Evolutionary conservation across 176 grass and related monocot species (phyloP).

Genomic region (Areca catechu): DNA sequence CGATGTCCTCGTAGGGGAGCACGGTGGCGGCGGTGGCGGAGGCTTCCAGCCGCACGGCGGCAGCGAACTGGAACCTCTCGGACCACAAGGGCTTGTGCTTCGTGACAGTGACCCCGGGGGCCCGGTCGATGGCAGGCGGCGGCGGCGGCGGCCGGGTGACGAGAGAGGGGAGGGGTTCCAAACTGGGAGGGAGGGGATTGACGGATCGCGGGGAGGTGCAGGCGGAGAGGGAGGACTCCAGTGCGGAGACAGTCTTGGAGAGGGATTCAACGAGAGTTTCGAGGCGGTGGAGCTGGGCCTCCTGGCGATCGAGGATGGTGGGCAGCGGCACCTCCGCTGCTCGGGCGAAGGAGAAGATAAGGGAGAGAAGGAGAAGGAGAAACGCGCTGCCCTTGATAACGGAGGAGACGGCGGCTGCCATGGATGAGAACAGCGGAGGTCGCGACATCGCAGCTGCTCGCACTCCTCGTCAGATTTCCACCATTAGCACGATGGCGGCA

Average conservation of each 20-base stretch:
- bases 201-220: conserved; percentile 24
- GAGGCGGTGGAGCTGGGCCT: conserved; percentile 41
- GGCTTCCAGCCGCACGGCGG: conserved; percentile 46
- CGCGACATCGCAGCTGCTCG: not conserved
- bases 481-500: too few species aligned
- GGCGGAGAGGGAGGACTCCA: conserved; percentile 25
- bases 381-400: conserved; percentile 12
- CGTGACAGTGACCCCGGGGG: conserved; percentile 38
- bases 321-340: not conserved
- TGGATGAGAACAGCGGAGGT: not conserved
- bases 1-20: conserved; percentile 65
- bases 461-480: too few species aligned
- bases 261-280: conserved; percentile 34
- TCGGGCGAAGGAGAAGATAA: not conserved
- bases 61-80: conserved; percentile 66
- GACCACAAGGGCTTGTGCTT: conserved; percentile 59
- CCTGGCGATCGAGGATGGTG: conserved; percentile 31
- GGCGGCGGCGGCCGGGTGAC: not conserved
- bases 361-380: conserved; percentile 22
- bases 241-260: conserved; percentile 18
- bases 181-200: conserved; percentile 10
- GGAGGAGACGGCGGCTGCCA: conserved; percentile 5
- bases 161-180: not conserved
- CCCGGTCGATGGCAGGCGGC: not conserved
- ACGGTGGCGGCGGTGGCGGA: conserved; percentile 28